Percentiles rank a stretch among this genome's conserved stretches.
Conservation (phyloP, 169 alveolate genomes). For the Plasmodium adleri region DNA sequence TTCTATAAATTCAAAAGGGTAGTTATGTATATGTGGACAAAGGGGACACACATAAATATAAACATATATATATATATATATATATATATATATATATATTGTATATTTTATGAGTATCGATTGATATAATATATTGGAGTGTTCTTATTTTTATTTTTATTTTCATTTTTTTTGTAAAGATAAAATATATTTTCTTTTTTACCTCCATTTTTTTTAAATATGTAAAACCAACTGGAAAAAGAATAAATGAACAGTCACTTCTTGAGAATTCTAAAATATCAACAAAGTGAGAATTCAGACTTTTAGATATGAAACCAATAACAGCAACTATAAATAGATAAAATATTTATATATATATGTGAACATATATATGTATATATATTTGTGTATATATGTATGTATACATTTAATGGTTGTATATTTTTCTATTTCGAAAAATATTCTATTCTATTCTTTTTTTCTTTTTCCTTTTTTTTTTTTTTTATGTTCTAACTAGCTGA, state of each 20-base stretch:
- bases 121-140: too few relatives aligned
- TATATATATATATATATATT: neutral
- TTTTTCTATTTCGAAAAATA: too few relatives aligned
- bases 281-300: constrained; percentile 32
- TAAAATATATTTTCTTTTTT: neutral
- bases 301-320: constrained; percentile 57
- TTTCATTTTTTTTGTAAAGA: neutral
- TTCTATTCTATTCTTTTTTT: neutral
- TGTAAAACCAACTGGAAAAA: constrained; percentile 65
- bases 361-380: neutral
- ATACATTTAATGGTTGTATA: too few relatives aligned
- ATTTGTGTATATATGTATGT: too few relatives aligned
- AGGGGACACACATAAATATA: too few relatives aligned
- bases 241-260: constrained; percentile 62
- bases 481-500: constrained; percentile 37
- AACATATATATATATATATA: neutral
- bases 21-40: neutral
- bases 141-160: neutral
- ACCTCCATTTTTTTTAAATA: constrained; percentile 60
- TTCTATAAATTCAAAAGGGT: constrained; percentile 60
- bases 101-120: neutral
- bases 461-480: neutral
- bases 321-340: constrained; percentile 25
- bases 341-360: neutral
- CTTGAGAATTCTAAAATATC: constrained; percentile 69